Base-by-base conservation (phyloP, 2,329 filamentous ascomycete species). In the Fusarium sp. region DNA sequence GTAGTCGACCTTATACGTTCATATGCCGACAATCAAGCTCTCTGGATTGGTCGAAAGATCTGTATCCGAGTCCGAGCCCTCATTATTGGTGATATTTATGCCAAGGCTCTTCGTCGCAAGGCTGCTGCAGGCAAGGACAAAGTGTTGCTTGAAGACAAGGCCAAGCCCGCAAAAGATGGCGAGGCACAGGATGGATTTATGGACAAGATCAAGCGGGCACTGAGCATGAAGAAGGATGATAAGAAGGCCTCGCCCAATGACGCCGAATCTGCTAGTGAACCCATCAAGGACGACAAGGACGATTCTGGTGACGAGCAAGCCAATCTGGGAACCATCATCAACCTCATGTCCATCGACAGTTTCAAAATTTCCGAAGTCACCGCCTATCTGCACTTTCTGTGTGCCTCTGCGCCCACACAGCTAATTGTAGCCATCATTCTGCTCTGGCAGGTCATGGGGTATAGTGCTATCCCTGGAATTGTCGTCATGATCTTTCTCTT, bases 281-380 rank as follows among this genome's bases (percentile, higher is more conserved):
- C 72, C n/a, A 52, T 74, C 39, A 80, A 81, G 57, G 76, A 76
- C 24, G 73, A 79, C 40, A 78, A 78, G 54, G 72, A 72, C 3
- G 75, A 68, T 14, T 67, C 64, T 24, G 71, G 81, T 19, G 90
- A 93, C 65, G 87, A 91, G 59, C 93, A 97, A 80, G 95, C 94
- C 39, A 97, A 96, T 64, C 86, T 96, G 50, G 96, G 96, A 66
- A 97, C 96, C n/a, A 97, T 99, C 75, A 99, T 99, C 83, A 99
- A 98, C 79, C 84, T 99, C 70, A 99, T 99, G 96, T 96, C 96
- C 13, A 96, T 99, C 40, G 96, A 99, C 82, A 97, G 95, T 47
- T 98, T 98, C 88, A 99, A 99, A 81, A 93, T 99, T 56, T 92
- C 93, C 65, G 96, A 99, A 77, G 90, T 97, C 61, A 96, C 93